phyloP scores from a whole-genome alignment of 768 basidiomycete genomes.

The Boletus vinaceobasis region DNA sequence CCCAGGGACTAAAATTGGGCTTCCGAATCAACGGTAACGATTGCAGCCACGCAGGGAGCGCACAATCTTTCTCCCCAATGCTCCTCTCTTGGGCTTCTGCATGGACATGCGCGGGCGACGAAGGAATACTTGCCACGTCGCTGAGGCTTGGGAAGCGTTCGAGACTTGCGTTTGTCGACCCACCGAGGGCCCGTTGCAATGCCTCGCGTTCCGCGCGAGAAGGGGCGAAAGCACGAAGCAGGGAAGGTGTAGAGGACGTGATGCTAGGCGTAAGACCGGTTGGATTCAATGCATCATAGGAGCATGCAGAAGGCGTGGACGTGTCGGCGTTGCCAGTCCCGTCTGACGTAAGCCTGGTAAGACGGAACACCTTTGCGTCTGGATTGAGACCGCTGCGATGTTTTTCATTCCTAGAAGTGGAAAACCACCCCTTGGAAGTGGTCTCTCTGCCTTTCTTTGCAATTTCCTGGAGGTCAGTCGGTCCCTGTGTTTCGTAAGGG shows the following conservation, averaged over 20 bases:
- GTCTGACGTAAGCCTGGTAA: conserved; percentile 32
- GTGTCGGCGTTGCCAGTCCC: conserved; percentile 11
- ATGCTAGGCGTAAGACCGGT: conserved; percentile 45
- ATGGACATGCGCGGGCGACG: conserved; percentile 59
- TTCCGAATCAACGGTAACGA: conserved; percentile 63
- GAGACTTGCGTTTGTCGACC: conserved; percentile 69
- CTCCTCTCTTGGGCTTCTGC: conserved; percentile 26
- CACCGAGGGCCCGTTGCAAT: conserved; percentile 73
- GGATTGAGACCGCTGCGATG: conserved; percentile 75
- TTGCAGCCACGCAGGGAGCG: conserved; percentile 66
- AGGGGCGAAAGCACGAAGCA: conserved; percentile 81
- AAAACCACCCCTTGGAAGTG: conserved; percentile 48
- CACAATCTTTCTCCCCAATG: conserved; percentile 28
- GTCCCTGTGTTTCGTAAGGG: conserved; percentile 31
- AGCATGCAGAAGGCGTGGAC: conserved; percentile 8
- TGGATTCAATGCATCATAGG: conserved; percentile 60
- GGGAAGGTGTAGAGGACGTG: conserved; percentile 44
- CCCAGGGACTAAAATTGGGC: conserved; percentile 80
- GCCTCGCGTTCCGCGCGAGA: conserved; percentile 86
- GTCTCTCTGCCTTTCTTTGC: conserved; percentile 19
- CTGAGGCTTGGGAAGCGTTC: conserved; percentile 77
- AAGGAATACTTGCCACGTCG: conserved; percentile 68
- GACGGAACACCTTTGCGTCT: conserved; percentile 79
- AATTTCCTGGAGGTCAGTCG: conserved; percentile 14
- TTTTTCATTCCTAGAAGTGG: conserved; percentile 42